Evolutionary conservation across 805 yeast genomes (phyloP), one percentile per base, ranked within the genome.

Genomic region (Spathaspora passalidarum): DNA sequence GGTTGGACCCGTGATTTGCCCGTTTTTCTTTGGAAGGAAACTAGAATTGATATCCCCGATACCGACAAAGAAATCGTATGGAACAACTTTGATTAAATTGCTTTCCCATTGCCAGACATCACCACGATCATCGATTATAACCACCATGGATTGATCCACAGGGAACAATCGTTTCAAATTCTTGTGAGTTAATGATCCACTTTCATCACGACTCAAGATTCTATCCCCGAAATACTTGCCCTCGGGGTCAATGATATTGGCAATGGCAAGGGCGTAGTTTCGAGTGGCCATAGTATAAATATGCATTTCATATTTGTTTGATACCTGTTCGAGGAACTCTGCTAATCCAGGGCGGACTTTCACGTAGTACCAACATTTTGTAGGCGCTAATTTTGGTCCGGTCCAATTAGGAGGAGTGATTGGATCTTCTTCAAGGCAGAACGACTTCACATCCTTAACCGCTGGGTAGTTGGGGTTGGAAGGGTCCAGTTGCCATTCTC

Each of bases 81-180:
- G 99, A 1, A 90, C 86, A 4, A 92, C 98, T 65, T 92, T 88
- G 48, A 94, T 81, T 55, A 94, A 69, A 60, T 94, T 91, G 10
- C 86, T 82, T 54, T 89, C 87, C 99, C 99, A 94, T 59, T 87
- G 88, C 99, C 99, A 94, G 17, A 94, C 99, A 63, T 94, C 99
- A 2, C 97, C 99, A 61, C 99, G 79, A 63, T 94, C 99, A 64
- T 94, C 99, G 49, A 94, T 94, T 39, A 94, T 84, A 2, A 88
- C 94, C 25, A 94, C 99, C 96, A 94, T 86, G 14, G 96, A 85
- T 19, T 96, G 96, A 54, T 92, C 96, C 2, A 92, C 96, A 0
- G 99, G 99, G 57, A 94, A 94, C 45, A 94, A 72, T 50, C 98
- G 73, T 57, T 86, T 84, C 49, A 94, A 71, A 32, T 92, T 88